These are phyloP conservation scores for Ampelomyces quisqualis DNA, from an alignment of 2,329 filamentous ascomycete genomes.

Conservation along the genomic window DNA sequence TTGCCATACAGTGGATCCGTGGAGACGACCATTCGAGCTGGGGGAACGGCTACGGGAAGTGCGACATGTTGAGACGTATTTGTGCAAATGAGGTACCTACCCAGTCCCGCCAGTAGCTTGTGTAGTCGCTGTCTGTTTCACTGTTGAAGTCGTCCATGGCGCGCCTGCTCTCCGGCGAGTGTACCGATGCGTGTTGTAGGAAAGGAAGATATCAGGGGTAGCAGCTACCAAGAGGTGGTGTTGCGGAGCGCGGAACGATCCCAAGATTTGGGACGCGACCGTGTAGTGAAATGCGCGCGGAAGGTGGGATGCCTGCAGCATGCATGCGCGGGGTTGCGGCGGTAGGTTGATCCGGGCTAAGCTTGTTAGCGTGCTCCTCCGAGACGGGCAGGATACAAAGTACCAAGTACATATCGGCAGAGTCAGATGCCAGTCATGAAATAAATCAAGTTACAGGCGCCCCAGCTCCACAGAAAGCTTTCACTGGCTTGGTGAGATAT, in stretches of 20 bases:
- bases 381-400: background rate
- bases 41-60: slow-evolving; percentile 2
- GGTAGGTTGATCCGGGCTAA: slow-evolving; percentile 7
- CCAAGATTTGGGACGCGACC: slow-evolving; percentile 17
- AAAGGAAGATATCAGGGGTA: slow-evolving; percentile 6
- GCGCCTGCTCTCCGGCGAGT: slow-evolving; percentile 14
- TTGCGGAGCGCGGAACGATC: background rate
- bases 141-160: slow-evolving; percentile 96
- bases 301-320: slow-evolving; percentile 16
- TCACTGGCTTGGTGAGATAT: too few relatives aligned
- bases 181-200: background rate
- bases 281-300: slow-evolving; percentile 23
- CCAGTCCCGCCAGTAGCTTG: slow-evolving; percentile 99
- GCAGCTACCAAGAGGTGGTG: slow-evolving; percentile 8
- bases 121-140: slow-evolving; percentile 98
- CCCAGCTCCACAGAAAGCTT: too few relatives aligned
- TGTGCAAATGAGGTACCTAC: slow-evolving; percentile 59
- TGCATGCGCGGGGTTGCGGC: slow-evolving; percentile 8
- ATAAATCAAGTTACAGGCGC: too few relatives aligned
- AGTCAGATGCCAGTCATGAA: background rate
- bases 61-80: background rate
- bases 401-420: too few relatives aligned
- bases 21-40: background rate
- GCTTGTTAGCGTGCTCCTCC: background rate
- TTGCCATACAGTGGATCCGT: background rate